A percentile compares a stretch with the other conserved stretches of the same genome.
phyloP scores from a whole-genome alignment of 495 filamentous ascomycete genomes.

The Penicillium mononematosum region DNA sequence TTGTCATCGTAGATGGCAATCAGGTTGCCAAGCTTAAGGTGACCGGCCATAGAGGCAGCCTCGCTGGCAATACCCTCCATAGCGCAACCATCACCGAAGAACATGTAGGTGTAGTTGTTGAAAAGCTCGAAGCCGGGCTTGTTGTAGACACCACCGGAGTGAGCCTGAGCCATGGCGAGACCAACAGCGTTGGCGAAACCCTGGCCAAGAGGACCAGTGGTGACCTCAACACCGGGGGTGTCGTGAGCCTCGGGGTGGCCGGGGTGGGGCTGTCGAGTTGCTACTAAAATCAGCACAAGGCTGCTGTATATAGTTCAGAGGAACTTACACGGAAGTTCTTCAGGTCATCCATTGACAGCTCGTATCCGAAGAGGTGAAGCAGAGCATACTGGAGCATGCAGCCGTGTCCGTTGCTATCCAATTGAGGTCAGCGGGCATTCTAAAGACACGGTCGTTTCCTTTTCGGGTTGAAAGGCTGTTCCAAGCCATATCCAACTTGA shows the following conservation, averaged over 20 bases:
- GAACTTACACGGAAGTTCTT: conserved; percentile 89
- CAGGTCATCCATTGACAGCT: conserved; percentile 79
- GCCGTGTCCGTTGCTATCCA: conserved; percentile 86
- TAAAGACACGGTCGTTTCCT: neutral
- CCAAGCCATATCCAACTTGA: neutral
- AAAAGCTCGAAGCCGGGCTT: conserved; percentile 89
- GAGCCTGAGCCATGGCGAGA: conserved; percentile 92
- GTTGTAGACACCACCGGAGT: conserved; percentile 90
- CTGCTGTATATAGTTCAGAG: neutral
- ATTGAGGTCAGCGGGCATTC: neutral
- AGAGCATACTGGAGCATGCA: conserved; percentile 99
- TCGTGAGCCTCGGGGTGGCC: conserved; percentile 97
- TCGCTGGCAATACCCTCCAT: conserved; percentile 98
- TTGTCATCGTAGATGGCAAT: conserved; percentile 98
- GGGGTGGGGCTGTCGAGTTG: conserved; percentile 85
- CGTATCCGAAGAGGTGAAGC: conserved; percentile 94
- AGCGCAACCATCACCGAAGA: conserved; percentile 97
- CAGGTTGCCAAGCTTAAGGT: conserved; percentile 95
- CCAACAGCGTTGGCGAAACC: conserved; percentile 94
- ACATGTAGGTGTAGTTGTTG: conserved; percentile 94
- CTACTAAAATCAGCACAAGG: conserved; percentile 37
- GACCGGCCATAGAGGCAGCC: conserved; percentile 88
- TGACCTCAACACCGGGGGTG: conserved; percentile 95
- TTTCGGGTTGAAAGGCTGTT: no score
- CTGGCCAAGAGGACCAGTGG: conserved; percentile 93